These are phyloP conservation scores for Collybia mongolica DNA, from an alignment of 768 basidiomycete species.

Conservation along the genomic window DNA sequence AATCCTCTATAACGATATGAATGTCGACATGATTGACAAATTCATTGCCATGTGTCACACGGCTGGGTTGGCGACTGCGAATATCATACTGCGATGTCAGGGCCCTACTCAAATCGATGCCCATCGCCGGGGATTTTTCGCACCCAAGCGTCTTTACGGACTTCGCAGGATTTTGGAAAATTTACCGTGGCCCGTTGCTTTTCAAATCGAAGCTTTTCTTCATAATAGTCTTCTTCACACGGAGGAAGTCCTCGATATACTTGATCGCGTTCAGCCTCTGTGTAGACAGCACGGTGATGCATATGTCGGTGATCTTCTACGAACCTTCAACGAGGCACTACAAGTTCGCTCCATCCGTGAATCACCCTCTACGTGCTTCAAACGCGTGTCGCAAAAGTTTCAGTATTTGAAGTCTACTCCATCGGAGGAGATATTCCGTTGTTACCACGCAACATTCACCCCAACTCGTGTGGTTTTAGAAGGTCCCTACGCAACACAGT, in stretches of 20 bases:
- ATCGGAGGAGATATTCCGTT: constrained; percentile 50
- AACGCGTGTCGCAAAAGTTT: constrained; percentile 31
- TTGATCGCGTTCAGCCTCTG: constrained; percentile 41
- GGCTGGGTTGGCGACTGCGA: constrained; percentile 37
- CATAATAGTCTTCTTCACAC: constrained; percentile 64
- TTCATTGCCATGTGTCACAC: constrained; percentile 55
- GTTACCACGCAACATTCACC: constrained; percentile 74
- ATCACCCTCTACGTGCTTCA: constrained; percentile 43
- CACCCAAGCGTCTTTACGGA: constrained; percentile 39
- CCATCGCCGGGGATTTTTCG: constrained; percentile 48
- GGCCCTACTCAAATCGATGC: constrained; percentile 48
- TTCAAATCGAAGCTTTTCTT: constrained; percentile 73
- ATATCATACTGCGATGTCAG: constrained; percentile 28
- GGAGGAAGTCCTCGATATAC: constrained; percentile 47
- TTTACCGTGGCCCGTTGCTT: constrained; percentile 67
- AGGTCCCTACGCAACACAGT: constrained; percentile 73
- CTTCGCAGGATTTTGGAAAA: constrained; percentile 41
- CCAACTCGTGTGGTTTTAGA: constrained; percentile 74
- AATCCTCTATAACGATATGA: constrained; percentile 47
- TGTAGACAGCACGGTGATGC: constrained; percentile 25
- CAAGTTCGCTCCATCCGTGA: constrained; percentile 37
- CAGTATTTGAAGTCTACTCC: constrained; percentile 16
- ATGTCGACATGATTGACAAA: constrained; percentile 41
- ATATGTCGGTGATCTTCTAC: constrained; percentile 48
- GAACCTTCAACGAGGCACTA: constrained; percentile 51